Evolutionary conservation across 179 eudicot species (phyloP).

Genomic region (Carnegiea gigantea): DNA sequence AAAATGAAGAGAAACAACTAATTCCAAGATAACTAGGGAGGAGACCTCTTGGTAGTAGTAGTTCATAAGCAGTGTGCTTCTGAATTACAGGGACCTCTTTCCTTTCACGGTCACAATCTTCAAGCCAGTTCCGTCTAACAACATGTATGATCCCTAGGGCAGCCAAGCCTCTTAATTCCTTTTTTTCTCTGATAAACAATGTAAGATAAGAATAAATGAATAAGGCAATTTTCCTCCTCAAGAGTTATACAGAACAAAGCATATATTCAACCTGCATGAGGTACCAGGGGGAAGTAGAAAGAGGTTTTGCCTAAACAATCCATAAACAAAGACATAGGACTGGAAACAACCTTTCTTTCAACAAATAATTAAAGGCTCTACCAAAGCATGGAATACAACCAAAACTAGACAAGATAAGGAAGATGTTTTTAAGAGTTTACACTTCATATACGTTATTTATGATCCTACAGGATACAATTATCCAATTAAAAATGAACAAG

Average conservation of each 20-base stretch:
- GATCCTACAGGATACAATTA: neutral
- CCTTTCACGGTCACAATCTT: constrained; percentile 78
- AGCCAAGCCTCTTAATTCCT: constrained; percentile 80
- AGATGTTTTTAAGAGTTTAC: neutral
- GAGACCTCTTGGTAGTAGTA: constrained; percentile 81
- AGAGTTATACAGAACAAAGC: neutral
- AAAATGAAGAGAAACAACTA: constrained; percentile 17
- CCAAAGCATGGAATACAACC: neutral
- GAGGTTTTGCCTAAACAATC: neutral
- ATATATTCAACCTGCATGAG: neutral
- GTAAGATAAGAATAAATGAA: constrained; percentile 5
- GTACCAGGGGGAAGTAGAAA: neutral
- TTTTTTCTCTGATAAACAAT: constrained; percentile 62
- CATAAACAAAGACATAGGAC: constrained; percentile 3
- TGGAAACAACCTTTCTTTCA: neutral
- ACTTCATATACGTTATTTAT: neutral
- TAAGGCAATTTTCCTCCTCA: neutral
- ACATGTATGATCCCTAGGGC: constrained; percentile 75
- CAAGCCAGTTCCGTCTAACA: constrained; percentile 75
- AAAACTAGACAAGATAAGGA: neutral
- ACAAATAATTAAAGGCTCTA: neutral
- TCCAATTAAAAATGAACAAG: neutral
- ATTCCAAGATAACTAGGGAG: neutral
- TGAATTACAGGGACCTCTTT: constrained; percentile 76
- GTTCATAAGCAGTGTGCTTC: constrained; percentile 82